Percentiles rank a stretch among this genome's conserved stretches.
These are phyloP conservation scores for Aspergillus cavernicola DNA, from an alignment of 495 filamentous ascomycete species.

Conservation along the genomic window DNA sequence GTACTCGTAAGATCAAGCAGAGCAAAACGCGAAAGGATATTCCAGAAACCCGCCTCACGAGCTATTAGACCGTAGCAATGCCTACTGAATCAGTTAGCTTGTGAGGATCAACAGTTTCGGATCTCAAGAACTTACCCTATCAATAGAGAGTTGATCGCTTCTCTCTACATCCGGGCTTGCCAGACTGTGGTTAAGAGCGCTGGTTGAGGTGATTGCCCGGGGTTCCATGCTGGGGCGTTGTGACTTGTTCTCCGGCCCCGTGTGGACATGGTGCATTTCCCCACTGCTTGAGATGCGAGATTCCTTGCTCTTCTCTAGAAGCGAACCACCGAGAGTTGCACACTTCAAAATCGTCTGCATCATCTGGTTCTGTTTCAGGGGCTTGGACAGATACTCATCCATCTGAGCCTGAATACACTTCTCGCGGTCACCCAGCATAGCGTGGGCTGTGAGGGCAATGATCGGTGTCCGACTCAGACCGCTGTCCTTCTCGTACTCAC, in stretches of 20 bases:
- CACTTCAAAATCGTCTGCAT: conserved; percentile 98
- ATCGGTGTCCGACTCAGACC: conserved; percentile 83
- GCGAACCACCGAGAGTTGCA: conserved; percentile 83
- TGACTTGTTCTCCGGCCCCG: conserved; percentile 26
- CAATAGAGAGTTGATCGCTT: conserved; percentile 65
- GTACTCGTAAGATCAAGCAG: conserved; percentile 21
- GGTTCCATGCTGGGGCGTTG: conserved; percentile 47
- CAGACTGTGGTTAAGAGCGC: conserved; percentile 46
- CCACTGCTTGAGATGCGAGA: conserved; percentile 53
- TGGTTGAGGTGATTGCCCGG: conserved; percentile 62
- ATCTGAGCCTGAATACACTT: conserved; percentile 98
- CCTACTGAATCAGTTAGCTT: conserved; percentile 23
- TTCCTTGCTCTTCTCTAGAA: conserved; percentile 70
- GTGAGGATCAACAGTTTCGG: conserved; percentile 10
- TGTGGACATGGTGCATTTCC: conserved; percentile 43
- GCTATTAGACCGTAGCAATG: conserved; percentile 41
- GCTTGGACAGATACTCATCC: conserved; percentile 99
- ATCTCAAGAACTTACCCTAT: conserved; percentile 55
- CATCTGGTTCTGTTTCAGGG: conserved; percentile 94
- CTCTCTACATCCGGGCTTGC: conserved; percentile 61
- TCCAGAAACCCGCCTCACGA: conserved; percentile 27
- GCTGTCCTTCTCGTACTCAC: conserved; percentile 80
- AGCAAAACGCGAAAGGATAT: conserved; percentile 16
- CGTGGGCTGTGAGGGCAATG: conserved; percentile 95
- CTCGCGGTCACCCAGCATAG: conserved; percentile 98